Conservation (phyloP, 2,329 filamentous ascomycete genomes). For the Microdochium nivale region DNA sequence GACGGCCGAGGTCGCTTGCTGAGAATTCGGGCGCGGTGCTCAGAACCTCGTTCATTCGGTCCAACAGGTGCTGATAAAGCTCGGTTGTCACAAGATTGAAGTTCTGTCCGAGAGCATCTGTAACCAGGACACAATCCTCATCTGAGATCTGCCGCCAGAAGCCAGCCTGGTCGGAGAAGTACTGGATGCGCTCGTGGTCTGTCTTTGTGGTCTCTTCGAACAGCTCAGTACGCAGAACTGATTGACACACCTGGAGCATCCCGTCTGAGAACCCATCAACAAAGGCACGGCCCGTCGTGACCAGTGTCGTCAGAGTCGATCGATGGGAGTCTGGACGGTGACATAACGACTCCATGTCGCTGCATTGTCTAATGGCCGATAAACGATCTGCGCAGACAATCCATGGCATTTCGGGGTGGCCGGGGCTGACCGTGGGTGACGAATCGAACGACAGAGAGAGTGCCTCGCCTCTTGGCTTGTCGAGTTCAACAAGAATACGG, state of each 20-base stretch:
- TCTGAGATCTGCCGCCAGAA: constrained; percentile 75
- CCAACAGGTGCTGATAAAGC: constrained; percentile 44
- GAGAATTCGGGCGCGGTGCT: constrained; percentile 28
- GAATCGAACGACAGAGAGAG: constrained; percentile 67
- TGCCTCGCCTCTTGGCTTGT: constrained; percentile 77
- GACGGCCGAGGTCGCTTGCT: constrained; percentile 68
- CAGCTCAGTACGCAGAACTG: constrained; percentile 62
- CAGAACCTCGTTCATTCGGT: constrained; percentile 33
- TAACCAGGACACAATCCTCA: constrained; percentile 67
- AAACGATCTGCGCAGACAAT: constrained; percentile 75
- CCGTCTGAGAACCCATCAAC: constrained; percentile 58
- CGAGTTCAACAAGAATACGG: constrained; percentile 74
- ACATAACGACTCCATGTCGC: constrained; percentile 63
- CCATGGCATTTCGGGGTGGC: constrained; percentile 59
- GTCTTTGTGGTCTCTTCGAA: constrained; percentile 64
- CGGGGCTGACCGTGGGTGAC: neutral
- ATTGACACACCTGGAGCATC: constrained; percentile 58
- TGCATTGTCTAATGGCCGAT: constrained; percentile 72
- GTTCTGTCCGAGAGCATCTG: constrained; percentile 57
- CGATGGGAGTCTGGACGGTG: constrained; percentile 57
- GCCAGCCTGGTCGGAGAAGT: constrained; percentile 69
- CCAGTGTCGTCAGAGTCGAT: constrained; percentile 48
- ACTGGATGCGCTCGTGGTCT: constrained; percentile 65
- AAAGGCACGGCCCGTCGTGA: constrained; percentile 64
- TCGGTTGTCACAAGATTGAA: constrained; percentile 49